Evolutionary conservation across 495 filamentous ascomycete genomes (phyloP).

Genomic region (Neurospora sp.): DNA sequence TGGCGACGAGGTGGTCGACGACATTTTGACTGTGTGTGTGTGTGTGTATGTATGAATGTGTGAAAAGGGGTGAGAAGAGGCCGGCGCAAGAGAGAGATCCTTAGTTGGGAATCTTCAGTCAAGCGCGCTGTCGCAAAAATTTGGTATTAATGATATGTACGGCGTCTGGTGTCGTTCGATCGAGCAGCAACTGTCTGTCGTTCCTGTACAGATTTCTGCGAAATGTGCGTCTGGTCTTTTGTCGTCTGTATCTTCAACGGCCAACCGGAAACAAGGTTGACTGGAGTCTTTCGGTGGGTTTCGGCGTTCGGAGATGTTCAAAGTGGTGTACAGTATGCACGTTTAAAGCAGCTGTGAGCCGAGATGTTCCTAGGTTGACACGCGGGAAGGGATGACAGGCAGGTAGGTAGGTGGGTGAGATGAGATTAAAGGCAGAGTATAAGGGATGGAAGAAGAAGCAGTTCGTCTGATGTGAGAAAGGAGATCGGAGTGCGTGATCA

Average conservation of each 20-base stretch:
- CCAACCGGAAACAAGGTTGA: not conserved
- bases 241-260: not conserved
- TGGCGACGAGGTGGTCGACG: constrained; percentile 17
- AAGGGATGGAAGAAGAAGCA: not conserved
- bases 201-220: not conserved
- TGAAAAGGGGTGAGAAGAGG: not conserved
- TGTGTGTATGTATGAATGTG: not conserved
- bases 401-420: not conserved
- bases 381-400: not conserved
- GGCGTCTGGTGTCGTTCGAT: not conserved
- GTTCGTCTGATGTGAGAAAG: not conserved
- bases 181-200: not conserved
- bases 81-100: not conserved
- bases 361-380: not conserved
- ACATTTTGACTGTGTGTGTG: constrained; percentile 10
- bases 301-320: not conserved
- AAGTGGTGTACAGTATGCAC: not conserved
- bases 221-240: not conserved
- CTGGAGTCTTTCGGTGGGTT: not conserved
- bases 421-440: not conserved
- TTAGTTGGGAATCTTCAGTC: not conserved
- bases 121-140: not conserved
- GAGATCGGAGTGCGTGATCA: not conserved
- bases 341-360: not conserved
- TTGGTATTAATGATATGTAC: not conserved